Percentiles rank a stretch among this genome's conserved stretches.
Conservation (phyloP, 2,329 filamentous ascomycete species). For the Fusarium subglutinans region DNA sequence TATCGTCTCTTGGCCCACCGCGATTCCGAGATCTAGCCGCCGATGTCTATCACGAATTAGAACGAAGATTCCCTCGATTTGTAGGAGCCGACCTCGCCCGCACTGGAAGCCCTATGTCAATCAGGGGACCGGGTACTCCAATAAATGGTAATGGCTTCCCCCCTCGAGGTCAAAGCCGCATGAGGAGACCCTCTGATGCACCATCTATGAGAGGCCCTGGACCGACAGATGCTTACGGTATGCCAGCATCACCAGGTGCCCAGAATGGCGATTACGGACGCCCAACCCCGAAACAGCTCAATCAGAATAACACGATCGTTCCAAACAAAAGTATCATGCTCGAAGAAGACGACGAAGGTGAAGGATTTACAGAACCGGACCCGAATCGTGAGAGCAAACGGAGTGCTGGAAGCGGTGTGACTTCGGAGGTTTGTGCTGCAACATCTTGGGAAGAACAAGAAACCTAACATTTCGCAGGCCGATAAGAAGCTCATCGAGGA, state of each 20-base stretch:
- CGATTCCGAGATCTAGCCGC: constrained; percentile 92
- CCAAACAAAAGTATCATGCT: constrained; percentile 98
- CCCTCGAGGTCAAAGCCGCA: constrained; percentile 62
- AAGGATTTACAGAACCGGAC: constrained; percentile 61
- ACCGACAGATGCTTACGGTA: constrained; percentile 57
- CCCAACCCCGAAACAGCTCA: constrained; percentile 85
- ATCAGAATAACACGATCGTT: constrained; percentile 92
- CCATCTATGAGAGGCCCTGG: constrained; percentile 65
- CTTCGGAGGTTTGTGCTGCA: constrained; percentile 52
- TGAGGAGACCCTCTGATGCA: constrained; percentile 68
- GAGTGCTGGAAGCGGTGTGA: constrained; percentile 42
- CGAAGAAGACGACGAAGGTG: constrained; percentile 87
- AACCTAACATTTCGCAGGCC: constrained; percentile 52
- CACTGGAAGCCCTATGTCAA: constrained; percentile 73
- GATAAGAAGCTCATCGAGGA: constrained; percentile 80
- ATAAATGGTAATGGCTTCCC: constrained; percentile 64
- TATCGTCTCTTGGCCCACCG: constrained; percentile 86
- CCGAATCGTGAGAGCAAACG: constrained; percentile 45
- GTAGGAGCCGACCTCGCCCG: constrained; percentile 74
- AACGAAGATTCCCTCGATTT: constrained; percentile 88
- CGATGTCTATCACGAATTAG: constrained; percentile 95
- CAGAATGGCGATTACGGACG: constrained; percentile 74
- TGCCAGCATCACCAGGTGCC: constrained; percentile 68
- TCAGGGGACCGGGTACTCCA: constrained; percentile 71
- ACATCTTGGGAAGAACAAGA: background rate